phyloP scores from a whole-genome alignment of 2,329 filamentous ascomycete genomes.

The Diplocarpon rosae region DNA sequence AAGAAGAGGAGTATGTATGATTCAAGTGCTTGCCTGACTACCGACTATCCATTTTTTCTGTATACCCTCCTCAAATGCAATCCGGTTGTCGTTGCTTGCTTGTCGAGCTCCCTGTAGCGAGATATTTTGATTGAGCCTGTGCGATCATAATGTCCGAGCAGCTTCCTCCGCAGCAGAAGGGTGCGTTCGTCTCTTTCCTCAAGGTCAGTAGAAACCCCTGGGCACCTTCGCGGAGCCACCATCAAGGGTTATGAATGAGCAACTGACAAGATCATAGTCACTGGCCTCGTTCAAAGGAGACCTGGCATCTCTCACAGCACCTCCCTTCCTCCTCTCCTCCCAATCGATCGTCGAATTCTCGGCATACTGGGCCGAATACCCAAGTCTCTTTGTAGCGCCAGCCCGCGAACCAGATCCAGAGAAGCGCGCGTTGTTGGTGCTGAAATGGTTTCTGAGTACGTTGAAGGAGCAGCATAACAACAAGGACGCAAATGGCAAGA shows the following conservation, averaged over 20 bases:
- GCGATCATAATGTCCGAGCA: slow-evolving; percentile 13
- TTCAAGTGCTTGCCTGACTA: background rate
- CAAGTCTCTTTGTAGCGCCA: slow-evolving; percentile 67
- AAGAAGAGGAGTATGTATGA: background rate
- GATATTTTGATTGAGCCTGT: background rate
- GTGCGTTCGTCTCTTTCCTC: slow-evolving; percentile 24
- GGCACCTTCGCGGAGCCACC: background rate
- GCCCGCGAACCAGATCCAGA: slow-evolving; percentile 66
- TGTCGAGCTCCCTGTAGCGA: background rate
- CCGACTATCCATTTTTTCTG: too few relatives aligned
- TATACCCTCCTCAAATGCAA: too few relatives aligned
- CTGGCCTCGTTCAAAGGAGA: slow-evolving; percentile 77
- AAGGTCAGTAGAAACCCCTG: slow-evolving; percentile 17
- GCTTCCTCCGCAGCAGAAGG: slow-evolving; percentile 19
- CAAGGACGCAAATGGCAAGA: slow-evolving; percentile 53
- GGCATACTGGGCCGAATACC: slow-evolving; percentile 73
- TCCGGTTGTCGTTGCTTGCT: too few relatives aligned
- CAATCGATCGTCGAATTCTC: slow-evolving; percentile 73
- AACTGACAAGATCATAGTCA: slow-evolving; percentile 35
- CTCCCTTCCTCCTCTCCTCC: slow-evolving; percentile 72
- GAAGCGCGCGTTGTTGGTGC: slow-evolving; percentile 73
- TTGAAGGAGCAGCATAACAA: slow-evolving; percentile 73
- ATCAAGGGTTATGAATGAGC: background rate
- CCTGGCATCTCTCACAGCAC: slow-evolving; percentile 67
- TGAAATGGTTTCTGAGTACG: slow-evolving; percentile 93